Evolutionary conservation across 1,284 basidiomycete species (phyloP).

Genomic region (Anthracocystis walkeri): DNA sequence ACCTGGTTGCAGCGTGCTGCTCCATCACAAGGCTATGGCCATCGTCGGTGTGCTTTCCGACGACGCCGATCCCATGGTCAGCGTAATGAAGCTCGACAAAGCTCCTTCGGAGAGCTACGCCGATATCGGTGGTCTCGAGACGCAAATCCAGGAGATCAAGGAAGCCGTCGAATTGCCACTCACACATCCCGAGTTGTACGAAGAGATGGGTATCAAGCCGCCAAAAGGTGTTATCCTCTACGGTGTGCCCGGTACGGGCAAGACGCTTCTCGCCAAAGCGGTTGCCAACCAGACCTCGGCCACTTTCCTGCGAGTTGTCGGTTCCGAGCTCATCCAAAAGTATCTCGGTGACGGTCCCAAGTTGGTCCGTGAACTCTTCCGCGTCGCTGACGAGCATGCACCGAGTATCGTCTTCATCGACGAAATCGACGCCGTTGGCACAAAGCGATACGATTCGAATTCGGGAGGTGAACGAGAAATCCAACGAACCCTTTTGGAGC

Average conservation of each 20-base stretch:
- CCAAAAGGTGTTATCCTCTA: constrained; percentile 99
- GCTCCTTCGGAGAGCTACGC: constrained; percentile 99
- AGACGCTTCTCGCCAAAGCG: constrained; percentile 96
- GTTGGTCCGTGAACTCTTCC: constrained; percentile 72
- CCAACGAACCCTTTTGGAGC: constrained; percentile 71
- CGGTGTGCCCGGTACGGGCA: constrained; percentile 97
- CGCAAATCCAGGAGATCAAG: constrained; percentile 99
- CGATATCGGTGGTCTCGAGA: constrained; percentile 95
- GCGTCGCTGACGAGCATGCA: constrained; percentile 71
- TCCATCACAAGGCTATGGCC: constrained; percentile 96
- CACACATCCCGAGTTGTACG: constrained; percentile 97
- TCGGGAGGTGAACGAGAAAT: constrained; percentile 72
- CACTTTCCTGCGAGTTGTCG: constrained; percentile 96
- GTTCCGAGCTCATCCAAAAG: constrained; percentile 98
- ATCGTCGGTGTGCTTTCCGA: constrained; percentile 96
- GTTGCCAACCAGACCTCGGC: constrained; percentile 99
- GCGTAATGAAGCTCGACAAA: constrained; percentile 95
- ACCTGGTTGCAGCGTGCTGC: constrained; percentile 92
- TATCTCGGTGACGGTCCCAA: constrained; percentile 89
- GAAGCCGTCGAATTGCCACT: constrained; percentile 98
- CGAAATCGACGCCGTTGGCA: constrained; percentile 72
- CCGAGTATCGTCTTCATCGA: constrained; percentile 72
- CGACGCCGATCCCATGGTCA: constrained; percentile 97
- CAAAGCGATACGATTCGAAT: constrained; percentile 72
- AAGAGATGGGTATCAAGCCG: constrained; percentile 99